Conservation (phyloP, 2,329 filamentous ascomycete species). For the Colletotrichum simmondsii region DNA sequence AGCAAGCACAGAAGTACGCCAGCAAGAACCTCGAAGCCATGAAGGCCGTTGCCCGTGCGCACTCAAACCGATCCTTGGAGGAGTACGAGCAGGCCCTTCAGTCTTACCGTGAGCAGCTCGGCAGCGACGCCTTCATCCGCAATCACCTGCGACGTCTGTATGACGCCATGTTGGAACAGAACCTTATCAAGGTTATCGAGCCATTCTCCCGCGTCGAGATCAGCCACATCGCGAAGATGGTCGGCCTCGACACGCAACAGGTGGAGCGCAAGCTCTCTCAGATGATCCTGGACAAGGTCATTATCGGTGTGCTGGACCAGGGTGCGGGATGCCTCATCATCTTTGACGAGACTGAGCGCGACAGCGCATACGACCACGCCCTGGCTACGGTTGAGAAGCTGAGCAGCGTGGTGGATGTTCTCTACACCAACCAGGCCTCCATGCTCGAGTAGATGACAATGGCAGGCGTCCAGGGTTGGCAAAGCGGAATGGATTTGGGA, state of each 20-base stretch:
- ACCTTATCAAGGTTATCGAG: slow-evolving; percentile 99
- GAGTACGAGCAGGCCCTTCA: slow-evolving; percentile 96
- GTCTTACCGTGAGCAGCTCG: slow-evolving; percentile 91
- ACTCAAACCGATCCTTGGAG: slow-evolving; percentile 94
- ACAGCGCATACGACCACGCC: slow-evolving; percentile 94
- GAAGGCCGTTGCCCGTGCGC: slow-evolving; percentile 97
- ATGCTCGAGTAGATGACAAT: slow-evolving; percentile 79
- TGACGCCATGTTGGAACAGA: slow-evolving; percentile 99
- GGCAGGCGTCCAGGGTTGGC: slow-evolving; percentile 23
- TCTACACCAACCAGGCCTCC: slow-evolving; percentile 98
- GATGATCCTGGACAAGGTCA: slow-evolving; percentile 99
- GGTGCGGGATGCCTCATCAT: slow-evolving; percentile 98
- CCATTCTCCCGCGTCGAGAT: slow-evolving; percentile 98
- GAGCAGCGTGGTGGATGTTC: slow-evolving; percentile 94
- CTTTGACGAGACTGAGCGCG: slow-evolving; percentile 93
- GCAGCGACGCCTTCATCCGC: slow-evolving; percentile 94
- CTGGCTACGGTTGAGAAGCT: slow-evolving; percentile 96
- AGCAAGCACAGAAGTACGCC: slow-evolving; percentile 96
- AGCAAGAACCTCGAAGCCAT: slow-evolving; percentile 97
- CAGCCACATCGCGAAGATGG: slow-evolving; percentile 96
- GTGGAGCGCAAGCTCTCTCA: slow-evolving; percentile 98
- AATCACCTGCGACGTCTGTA: slow-evolving; percentile 96
- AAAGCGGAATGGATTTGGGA: slow-evolving; percentile 30
- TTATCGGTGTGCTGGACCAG: slow-evolving; percentile 96
- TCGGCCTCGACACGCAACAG: slow-evolving; percentile 93